Conservation (phyloP, 2,329 filamentous ascomycete species). For the Aotearoamyces nothofagi region DNA sequence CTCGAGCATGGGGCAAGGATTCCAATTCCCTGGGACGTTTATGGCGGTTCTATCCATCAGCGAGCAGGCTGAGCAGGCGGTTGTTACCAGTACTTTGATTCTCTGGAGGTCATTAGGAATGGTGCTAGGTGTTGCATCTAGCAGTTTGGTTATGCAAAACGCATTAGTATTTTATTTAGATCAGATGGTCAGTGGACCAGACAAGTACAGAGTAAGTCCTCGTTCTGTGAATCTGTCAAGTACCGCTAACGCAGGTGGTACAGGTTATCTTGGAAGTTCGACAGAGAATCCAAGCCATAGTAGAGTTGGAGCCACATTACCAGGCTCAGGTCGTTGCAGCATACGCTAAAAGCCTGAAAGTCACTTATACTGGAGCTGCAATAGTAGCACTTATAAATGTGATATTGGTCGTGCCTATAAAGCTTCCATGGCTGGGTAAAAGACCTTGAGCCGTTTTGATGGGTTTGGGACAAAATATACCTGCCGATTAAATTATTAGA, state of each 20-base stretch:
- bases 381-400: slow-evolving; percentile 32
- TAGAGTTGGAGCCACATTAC: slow-evolving; percentile 26
- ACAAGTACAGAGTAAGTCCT: slow-evolving; percentile 29
- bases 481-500: too few species aligned
- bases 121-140: slow-evolving; percentile 59
- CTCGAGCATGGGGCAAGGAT: slow-evolving; percentile 41
- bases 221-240: slow-evolving; percentile 11
- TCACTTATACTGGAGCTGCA: slow-evolving; percentile 27
- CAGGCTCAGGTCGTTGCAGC: slow-evolving; percentile 37
- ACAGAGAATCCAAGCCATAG: slow-evolving; percentile 37
- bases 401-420: slow-evolving; percentile 32
- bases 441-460: slow-evolving; percentile 11
- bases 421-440: slow-evolving; percentile 34
- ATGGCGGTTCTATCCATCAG: slow-evolving; percentile 46
- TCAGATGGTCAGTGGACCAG: slow-evolving; percentile 37
- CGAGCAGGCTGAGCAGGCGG: slow-evolving; percentile 45
- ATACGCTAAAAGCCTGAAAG: slow-evolving; percentile 34
- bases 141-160: slow-evolving; percentile 62
- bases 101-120: slow-evolving; percentile 58
- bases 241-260: slow-evolving; percentile 23
- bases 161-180: slow-evolving; percentile 44
- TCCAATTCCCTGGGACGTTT: slow-evolving; percentile 48
- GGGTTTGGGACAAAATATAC: too few species aligned
- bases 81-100: slow-evolving; percentile 54
- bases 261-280: slow-evolving; percentile 34